A percentile compares a stretch with the other conserved stretches of the same genome.
Evolutionary conservation across 805 yeast species (phyloP).

Genomic region (Ogataea siamensis): DNA sequence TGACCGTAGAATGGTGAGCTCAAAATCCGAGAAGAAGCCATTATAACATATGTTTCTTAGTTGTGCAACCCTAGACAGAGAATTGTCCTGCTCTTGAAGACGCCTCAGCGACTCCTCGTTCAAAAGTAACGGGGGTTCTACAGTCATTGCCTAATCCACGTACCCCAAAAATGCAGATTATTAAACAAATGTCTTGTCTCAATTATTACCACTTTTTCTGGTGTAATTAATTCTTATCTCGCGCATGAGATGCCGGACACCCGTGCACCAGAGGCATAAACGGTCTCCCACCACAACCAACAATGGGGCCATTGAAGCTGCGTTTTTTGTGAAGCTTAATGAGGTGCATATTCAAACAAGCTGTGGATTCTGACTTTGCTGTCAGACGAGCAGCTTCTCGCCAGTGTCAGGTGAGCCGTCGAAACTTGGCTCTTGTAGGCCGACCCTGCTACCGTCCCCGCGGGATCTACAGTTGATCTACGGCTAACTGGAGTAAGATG

Average conservation of each 20-base stretch:
- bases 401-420: too few species aligned
- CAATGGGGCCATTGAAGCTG: not conserved
- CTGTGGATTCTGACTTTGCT: not conserved
- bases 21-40: conserved; percentile 37
- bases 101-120: conserved; percentile 17
- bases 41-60: conserved; percentile 16
- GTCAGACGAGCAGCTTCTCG: not conserved
- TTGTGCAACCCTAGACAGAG: conserved; percentile 1
- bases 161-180: too few species aligned
- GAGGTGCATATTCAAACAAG: too few species aligned
- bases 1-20: conserved; percentile 36
- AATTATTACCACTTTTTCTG: too few species aligned
- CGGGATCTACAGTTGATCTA: too few species aligned
- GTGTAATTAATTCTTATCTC: not conserved
- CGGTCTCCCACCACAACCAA: not conserved
- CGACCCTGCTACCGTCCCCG: too few species aligned
- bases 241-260: not conserved
- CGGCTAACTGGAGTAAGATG: too few species aligned
- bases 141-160: not conserved
- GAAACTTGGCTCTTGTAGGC: too few species aligned
- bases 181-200: too few species aligned
- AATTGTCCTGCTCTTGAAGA: conserved; percentile 21
- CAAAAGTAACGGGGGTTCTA: conserved; percentile 1
- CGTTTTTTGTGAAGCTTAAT: too few species aligned
- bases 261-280: conserved; percentile 10